Evolutionary conservation across 805 yeast species (phyloP), one percentile per base, ranked within the genome.

Genomic region (Clavispora vitiphila): DNA sequence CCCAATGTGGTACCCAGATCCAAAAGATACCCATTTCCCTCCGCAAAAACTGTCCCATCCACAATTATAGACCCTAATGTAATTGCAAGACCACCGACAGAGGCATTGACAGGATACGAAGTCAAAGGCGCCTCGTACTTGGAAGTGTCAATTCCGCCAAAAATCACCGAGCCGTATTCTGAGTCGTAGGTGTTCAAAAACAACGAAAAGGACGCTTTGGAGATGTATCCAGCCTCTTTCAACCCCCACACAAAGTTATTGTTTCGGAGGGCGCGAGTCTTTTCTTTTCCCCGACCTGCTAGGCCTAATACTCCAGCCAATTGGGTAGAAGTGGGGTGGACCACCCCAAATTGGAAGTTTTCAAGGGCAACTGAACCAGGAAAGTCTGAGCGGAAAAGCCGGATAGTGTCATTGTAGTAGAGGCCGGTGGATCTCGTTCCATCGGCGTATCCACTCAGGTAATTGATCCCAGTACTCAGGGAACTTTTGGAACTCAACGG

Each of bases 101-200:
- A 21, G 22, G 41, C 20, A n/a, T 35, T 35, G 4, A 38, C 16
- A 2, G 41, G 38, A 21, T 35, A 18, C 22, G 38, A 12, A 19
- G 26, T 27, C 34, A 42, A 42, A 8, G 15, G 30, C 2, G 61
- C 67, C 9, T 37, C 23, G 45, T 56, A 63, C 46, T 61, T 61
- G 31, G 53, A 53, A 16, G 53, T 40, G 47, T 63, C 67, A 35
- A 64, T 51, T 25, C 63, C 70, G 6, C 70, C 70, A 49, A 65
- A 65, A 22, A 63, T 40, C 19, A 65, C 47, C 2, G 53, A 29
- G 8, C 60, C 60, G 10, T 24, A 3, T 4, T 20, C 12, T 5
- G 46, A 47, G 22, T 42, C 38, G 4, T 41, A 40, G 19, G 39
- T 24, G 39, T 45, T 47, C 39, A 55, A 41, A 38, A 31, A 51